Evolutionary conservation across 2,329 filamentous ascomycete genomes (phyloP).

Genomic region (Cryphonectria nitschkei): DNA sequence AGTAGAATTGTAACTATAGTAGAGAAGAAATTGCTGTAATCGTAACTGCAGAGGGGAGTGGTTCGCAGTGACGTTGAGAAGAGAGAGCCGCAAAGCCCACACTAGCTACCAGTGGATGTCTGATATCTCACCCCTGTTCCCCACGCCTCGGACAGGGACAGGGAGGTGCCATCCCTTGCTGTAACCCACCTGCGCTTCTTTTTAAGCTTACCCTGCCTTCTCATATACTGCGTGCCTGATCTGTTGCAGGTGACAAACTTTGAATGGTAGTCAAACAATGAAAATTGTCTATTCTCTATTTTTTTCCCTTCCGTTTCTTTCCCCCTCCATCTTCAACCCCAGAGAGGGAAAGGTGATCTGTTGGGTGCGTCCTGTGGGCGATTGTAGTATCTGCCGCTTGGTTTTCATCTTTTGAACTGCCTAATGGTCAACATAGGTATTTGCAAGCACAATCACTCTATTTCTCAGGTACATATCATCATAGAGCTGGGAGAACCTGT

Average conservation of each 20-base stretch:
- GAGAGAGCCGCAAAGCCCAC: not conserved
- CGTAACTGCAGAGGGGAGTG: too few species aligned
- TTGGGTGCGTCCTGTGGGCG: too few species aligned
- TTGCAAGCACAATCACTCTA: too few species aligned
- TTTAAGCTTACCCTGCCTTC: not conserved
- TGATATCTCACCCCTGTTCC: constrained; percentile 2
- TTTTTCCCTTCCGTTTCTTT: too few species aligned
- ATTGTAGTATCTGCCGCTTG: not conserved
- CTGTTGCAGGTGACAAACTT: not conserved
- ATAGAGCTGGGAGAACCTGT: not conserved
- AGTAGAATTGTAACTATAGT: not conserved
- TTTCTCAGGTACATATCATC: too few species aligned
- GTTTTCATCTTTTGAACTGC: not conserved
- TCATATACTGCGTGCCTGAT: not conserved
- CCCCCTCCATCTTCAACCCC: too few species aligned
- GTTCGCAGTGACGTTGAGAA: not conserved
- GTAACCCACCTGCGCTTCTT: constrained; percentile 1
- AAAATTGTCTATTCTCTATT: too few species aligned
- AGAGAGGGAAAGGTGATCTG: too few species aligned
- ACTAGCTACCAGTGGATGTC: not conserved
- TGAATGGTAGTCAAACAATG: not conserved
- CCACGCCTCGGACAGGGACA: not conserved
- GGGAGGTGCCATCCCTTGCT: not conserved
- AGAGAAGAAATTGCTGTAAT: not conserved
- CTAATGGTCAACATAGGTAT: too few species aligned